phyloP scores from a whole-genome alignment of 805 yeast genomes.

The Lipomyces lipofer region DNA sequence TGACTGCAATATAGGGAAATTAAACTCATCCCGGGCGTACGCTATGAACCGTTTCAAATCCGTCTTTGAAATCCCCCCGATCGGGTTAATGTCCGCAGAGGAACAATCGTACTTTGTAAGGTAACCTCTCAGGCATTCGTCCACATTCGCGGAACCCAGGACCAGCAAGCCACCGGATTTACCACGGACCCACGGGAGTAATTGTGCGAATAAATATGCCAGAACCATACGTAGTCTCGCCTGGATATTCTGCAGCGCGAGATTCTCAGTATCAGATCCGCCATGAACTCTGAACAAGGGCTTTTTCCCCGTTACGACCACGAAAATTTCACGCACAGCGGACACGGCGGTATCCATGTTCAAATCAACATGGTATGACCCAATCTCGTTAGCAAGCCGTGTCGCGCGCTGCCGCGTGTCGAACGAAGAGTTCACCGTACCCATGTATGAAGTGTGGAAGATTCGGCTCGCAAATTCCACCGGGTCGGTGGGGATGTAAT shows the following conservation, averaged over 20 bases:
- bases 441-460: constrained; percentile 94
- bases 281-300: constrained; percentile 93
- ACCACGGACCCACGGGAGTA: constrained; percentile 92
- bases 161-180: constrained; percentile 77
- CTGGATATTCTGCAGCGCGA: constrained; percentile 95
- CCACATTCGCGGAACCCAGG: constrained; percentile 95
- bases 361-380: constrained; percentile 86
- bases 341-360: constrained; percentile 85
- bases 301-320: constrained; percentile 82
- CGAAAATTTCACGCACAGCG: constrained; percentile 74
- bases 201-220: constrained; percentile 88
- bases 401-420: constrained; percentile 86
- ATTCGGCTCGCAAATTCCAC: constrained; percentile 72
- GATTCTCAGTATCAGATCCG: constrained; percentile 85
- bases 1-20: constrained; percentile 72
- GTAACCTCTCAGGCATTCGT: constrained; percentile 93
- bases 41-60: constrained; percentile 84
- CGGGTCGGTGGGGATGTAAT: constrained; percentile 72
- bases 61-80: constrained; percentile 96
- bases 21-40: constrained; percentile 69
- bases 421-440: constrained; percentile 84
- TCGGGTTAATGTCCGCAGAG: constrained; percentile 95
- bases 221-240: constrained; percentile 95
- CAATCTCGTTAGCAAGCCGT: constrained; percentile 69
- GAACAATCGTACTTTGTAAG: constrained; percentile 97